A percentile compares a stretch with the other conserved stretches of the same genome.
phyloP scores from a whole-genome alignment of 2,329 filamentous ascomycete genomes.

The Trichoderma sp. region DNA sequence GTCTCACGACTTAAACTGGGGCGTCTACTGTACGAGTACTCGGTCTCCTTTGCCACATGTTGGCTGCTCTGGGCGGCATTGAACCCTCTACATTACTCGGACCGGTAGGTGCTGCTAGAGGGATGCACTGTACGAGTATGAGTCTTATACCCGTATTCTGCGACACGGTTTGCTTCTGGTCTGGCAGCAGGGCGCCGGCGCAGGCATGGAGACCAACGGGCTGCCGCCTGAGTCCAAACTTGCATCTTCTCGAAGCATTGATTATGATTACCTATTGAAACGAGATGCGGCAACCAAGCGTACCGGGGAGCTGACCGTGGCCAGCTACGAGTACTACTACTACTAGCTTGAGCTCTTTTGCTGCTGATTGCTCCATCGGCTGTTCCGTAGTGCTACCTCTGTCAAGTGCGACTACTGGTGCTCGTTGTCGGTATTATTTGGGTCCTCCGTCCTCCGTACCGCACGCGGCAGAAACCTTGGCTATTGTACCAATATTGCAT shows the following conservation, averaged over 20 bases:
- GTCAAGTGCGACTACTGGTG: not conserved
- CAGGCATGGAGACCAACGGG: not conserved
- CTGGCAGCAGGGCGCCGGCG: not conserved
- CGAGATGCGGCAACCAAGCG: not conserved
- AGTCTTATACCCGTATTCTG: not conserved
- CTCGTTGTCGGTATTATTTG: not conserved
- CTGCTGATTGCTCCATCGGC: slow-evolving; percentile 11
- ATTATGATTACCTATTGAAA: not conserved
- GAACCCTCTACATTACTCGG: not conserved
- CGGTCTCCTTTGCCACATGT: not conserved
- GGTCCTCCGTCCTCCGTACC: not conserved
- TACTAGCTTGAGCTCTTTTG: not conserved
- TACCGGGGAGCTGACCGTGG: not conserved
- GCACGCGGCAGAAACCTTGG: not conserved
- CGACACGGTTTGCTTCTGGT: not conserved
- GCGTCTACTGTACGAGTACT: not conserved
- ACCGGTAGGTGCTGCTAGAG: not conserved
- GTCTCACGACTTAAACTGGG: slow-evolving; percentile 16
- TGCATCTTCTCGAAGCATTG: slow-evolving; percentile 7
- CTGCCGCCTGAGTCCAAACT: not conserved
- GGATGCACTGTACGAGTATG: not conserved
- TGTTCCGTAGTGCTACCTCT: not conserved
- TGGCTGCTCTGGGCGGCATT: not conserved
- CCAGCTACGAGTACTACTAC: not conserved
- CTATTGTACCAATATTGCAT: not conserved